Evolutionary conservation across 176 grass and related monocot genomes (phyloP).

Genomic region (Puccinellia tenuiflora): DNA sequence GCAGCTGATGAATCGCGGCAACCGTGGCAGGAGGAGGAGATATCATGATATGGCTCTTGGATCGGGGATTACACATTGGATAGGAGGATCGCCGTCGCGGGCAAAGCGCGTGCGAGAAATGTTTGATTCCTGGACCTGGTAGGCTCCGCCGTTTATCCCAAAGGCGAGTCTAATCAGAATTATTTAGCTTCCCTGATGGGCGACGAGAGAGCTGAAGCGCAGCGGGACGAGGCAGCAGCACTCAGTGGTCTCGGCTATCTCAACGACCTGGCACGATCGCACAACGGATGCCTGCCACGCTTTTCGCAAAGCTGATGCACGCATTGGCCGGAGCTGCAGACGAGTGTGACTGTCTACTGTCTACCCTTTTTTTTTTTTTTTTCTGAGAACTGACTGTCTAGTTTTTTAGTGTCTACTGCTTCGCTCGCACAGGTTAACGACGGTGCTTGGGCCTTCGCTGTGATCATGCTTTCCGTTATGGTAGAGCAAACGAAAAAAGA

Average conservation of each 20-base stretch:
- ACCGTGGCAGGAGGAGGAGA: not conserved
- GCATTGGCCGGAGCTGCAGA: not conserved
- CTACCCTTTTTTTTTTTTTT: too few relatives aligned
- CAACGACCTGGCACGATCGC: not conserved
- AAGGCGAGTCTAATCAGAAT: not conserved
- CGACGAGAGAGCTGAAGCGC: not conserved
- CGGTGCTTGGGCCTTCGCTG: not conserved
- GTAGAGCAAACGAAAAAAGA: not conserved
- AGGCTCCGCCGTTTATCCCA: not conserved
- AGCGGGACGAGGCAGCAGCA: not conserved
- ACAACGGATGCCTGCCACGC: not conserved
- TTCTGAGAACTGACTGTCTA: too few relatives aligned
- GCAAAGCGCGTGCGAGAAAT: not conserved
- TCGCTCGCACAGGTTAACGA: too few relatives aligned
- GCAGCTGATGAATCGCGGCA: not conserved
- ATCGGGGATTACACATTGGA: not conserved
- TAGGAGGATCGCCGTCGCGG: not conserved
- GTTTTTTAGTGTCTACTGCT: too few relatives aligned
- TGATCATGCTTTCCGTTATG: not conserved
- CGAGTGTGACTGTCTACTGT: too few relatives aligned
- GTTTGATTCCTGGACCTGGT: not conserved
- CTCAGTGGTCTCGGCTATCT: not conserved
- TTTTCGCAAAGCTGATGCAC: not conserved
- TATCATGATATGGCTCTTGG: not conserved
- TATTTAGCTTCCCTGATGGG: not conserved